Percentiles rank a stretch among this genome's conserved stretches.
Evolutionary conservation across 2,329 filamentous ascomycete genomes (phyloP).

Genomic region (Exophiala oligosperma): DNA sequence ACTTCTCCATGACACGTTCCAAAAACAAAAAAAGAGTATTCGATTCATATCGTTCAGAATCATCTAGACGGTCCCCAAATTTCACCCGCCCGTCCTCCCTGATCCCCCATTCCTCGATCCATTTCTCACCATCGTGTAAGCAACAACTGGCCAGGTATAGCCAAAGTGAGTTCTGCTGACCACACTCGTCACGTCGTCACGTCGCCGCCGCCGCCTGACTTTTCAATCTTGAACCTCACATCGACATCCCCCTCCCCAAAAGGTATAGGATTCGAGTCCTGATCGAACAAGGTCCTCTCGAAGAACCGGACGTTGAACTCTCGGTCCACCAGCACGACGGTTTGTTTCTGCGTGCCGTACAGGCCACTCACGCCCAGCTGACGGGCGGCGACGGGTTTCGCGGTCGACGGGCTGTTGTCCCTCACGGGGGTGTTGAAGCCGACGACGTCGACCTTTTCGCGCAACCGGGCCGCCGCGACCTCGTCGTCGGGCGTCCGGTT

Average conservation of each 20-base stretch:
- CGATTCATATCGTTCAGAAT: too few species aligned
- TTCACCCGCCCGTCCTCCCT: too few species aligned
- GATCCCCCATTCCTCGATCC: neutral
- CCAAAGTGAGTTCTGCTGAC: too few species aligned
- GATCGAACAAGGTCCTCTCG: constrained; percentile 62
- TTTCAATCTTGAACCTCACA: constrained; percentile 49
- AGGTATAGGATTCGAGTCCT: constrained; percentile 48
- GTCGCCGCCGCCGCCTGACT: neutral
- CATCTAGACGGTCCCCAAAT: too few species aligned
- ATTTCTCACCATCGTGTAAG: neutral
- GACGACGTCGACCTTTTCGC: constrained; percentile 31
- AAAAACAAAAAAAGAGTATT: too few species aligned
- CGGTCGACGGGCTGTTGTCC: constrained; percentile 26
- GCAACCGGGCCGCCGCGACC: constrained; percentile 38
- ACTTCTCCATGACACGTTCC: too few species aligned
- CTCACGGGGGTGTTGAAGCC: constrained; percentile 23
- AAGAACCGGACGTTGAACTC: constrained; percentile 61
- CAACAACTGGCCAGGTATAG: too few species aligned
- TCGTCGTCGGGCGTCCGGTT: constrained; percentile 32
- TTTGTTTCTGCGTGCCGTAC: constrained; percentile 67
- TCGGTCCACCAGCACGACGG: constrained; percentile 57
- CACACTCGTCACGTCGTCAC: neutral
- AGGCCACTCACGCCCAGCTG: constrained; percentile 47
- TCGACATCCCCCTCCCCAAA: constrained; percentile 48
- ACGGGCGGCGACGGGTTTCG: constrained; percentile 10